Evolutionary conservation across 1,139 yeast species (phyloP), one percentile per base, ranked within the genome.

Genomic region (Pichia sp.): DNA sequence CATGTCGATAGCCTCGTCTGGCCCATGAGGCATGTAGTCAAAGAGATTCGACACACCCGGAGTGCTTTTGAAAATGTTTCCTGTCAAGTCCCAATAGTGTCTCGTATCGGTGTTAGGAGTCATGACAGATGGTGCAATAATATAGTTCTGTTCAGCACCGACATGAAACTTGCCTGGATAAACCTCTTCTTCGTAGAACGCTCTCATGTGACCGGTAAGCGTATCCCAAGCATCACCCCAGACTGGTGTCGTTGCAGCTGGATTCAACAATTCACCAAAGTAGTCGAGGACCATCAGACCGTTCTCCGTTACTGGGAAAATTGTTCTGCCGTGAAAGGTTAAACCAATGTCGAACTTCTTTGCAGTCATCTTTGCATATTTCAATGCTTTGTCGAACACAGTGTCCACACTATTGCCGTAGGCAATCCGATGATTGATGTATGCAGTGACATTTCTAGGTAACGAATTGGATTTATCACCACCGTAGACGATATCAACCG

Each of bases 51-150:
- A 52, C 3, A 72, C 67, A 1, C 74, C 68, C 0, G 81, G 78
- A 29, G 72, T 70, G 4, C 76, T 84, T 62, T 96, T 78, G 75
- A 77, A 88, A 57, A 90, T 87, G 67, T 87, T 81, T 50, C 75
- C 72, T 13, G 92, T 81, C 64, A 90, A 75, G 52, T 76, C 71
- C 92, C 95, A 87, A 72, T 86, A 89, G 66, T 80, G 78, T 64
- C 80, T 79, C 8, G 96, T 89, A 68, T 90, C 97, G 1, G 96
- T 89, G 69, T 89, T 89, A 13, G 88, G 96, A 7, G 89, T 78
- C 79, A 86, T 80, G 52, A 87, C 67, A 13, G 80, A 74, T 7
- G 96, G 95, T 1, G 90, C 72, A 29, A 82, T 74, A 49, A 85
- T 73, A 19, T 57, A 59, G 6, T 38, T 26, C 10, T 30, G 8